Conservation (phyloP, 2,329 filamentous ascomycete genomes). For the Epichloe bromicola region DNA sequence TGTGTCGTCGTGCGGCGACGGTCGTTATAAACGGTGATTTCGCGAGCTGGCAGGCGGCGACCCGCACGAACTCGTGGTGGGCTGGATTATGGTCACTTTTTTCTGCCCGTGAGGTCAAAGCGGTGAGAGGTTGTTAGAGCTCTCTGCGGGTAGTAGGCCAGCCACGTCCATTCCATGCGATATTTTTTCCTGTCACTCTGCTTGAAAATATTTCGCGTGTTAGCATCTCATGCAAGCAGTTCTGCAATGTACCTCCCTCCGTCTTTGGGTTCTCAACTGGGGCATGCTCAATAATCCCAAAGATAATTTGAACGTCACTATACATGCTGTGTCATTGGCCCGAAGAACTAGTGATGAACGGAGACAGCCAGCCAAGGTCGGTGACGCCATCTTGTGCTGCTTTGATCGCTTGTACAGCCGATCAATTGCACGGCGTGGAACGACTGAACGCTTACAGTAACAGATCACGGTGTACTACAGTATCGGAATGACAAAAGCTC, state of each 20-base stretch:
- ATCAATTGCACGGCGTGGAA: conserved; percentile 18
- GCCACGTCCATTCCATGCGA: too few relatives aligned
- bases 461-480: conserved; percentile 25
- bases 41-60: conserved; percentile 18
- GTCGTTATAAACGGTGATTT: conserved; percentile 11
- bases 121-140: conserved; percentile 13
- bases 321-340: conserved; percentile 24
- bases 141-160: neutral
- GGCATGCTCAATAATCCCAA: conserved; percentile 23
- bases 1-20: conserved; percentile 7
- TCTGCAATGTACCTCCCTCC: too few relatives aligned
- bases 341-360: conserved; percentile 11
- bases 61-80: conserved; percentile 16
- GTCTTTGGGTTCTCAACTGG: neutral
- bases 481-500: conserved; percentile 21
- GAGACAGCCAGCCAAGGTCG: conserved; percentile 18
- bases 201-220: too few relatives aligned
- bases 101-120: conserved; percentile 19
- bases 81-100: conserved; percentile 17
- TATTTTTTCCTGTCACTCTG: too few relatives aligned
- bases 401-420: conserved; percentile 13
- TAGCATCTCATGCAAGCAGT: too few relatives aligned
- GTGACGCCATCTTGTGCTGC: conserved; percentile 11
- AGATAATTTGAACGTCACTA: conserved; percentile 26
- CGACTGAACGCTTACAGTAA: conserved; percentile 23